Evolutionary conservation across 2,329 filamentous ascomycete species (phyloP).

Genomic region (Hypoxylon sp.): DNA sequence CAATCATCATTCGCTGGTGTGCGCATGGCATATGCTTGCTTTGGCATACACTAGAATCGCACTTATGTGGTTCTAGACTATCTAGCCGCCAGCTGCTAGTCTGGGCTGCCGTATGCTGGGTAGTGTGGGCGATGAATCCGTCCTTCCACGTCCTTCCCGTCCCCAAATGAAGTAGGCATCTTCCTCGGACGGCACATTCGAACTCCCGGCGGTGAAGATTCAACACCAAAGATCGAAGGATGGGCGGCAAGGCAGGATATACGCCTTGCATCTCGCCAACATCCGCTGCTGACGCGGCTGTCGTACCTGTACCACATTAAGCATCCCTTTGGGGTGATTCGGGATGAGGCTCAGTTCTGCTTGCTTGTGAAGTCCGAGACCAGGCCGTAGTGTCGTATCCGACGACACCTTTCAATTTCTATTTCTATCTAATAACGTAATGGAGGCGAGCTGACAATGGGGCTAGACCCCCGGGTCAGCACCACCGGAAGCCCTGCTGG

Average conservation of each 20-base stretch:
- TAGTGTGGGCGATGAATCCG: slow-evolving; percentile 17
- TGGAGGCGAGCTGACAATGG: slow-evolving; percentile 22
- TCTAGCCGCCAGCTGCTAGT: slow-evolving; percentile 16
- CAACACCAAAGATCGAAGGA: slow-evolving; percentile 13
- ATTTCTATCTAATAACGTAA: slow-evolving; percentile 41
- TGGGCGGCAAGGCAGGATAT: slow-evolving; percentile 12
- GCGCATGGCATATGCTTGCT: slow-evolving; percentile 27
- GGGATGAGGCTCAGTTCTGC: slow-evolving; percentile 44
- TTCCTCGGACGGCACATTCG: slow-evolving; percentile 5
- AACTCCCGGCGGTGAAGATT: slow-evolving; percentile 41
- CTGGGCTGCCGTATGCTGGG: slow-evolving; percentile 10
- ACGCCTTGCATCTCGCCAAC: slow-evolving; percentile 28
- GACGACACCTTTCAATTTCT: slow-evolving; percentile 36
- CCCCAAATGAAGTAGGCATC: slow-evolving; percentile 13
- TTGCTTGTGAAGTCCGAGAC: slow-evolving; percentile 29
- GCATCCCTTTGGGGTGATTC: slow-evolving; percentile 17
- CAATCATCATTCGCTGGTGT: slow-evolving; percentile 29
- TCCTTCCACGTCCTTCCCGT: slow-evolving; percentile 4
- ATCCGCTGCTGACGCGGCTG: slow-evolving; percentile 43
- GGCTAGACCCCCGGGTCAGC: slow-evolving; percentile 22
- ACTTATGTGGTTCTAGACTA: slow-evolving; percentile 19
- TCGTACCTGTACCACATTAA: slow-evolving; percentile 36
- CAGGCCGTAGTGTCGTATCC: slow-evolving; percentile 40
- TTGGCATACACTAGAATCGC: slow-evolving; percentile 24
- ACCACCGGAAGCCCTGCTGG: slow-evolving; percentile 12